Conservation (phyloP, 2,329 filamentous ascomycete species). For the Paraconiothyrium brasiliense region DNA sequence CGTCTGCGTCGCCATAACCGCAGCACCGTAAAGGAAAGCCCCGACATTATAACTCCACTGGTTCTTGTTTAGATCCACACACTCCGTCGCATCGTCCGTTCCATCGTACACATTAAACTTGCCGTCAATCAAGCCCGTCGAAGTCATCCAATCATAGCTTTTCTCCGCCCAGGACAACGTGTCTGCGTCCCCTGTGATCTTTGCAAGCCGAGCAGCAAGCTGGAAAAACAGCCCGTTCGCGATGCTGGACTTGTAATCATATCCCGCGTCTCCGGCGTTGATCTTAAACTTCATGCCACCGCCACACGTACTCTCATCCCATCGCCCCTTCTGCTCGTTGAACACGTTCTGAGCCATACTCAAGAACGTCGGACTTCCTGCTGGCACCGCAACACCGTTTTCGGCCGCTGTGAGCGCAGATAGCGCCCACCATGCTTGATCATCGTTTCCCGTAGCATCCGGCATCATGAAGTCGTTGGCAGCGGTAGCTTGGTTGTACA, state of each 20-base stretch:
- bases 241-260: slow-evolving; percentile 82
- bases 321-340: slow-evolving; percentile 72
- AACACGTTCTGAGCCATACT: slow-evolving; percentile 75
- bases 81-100: slow-evolving; percentile 54
- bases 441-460: slow-evolving; percentile 69
- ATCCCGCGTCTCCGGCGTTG: slow-evolving; percentile 73
- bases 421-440: slow-evolving; percentile 78
- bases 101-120: slow-evolving; percentile 64
- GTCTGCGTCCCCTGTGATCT: slow-evolving; percentile 66
- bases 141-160: slow-evolving; percentile 64
- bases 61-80: slow-evolving; percentile 47
- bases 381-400: slow-evolving; percentile 67
- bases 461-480: slow-evolving; percentile 52
- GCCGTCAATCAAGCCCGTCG: slow-evolving; percentile 59
- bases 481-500: slow-evolving; percentile 35
- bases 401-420: slow-evolving; percentile 73
- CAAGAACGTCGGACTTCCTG: slow-evolving; percentile 64
- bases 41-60: slow-evolving; percentile 62
- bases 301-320: slow-evolving; percentile 71
- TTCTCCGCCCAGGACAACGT: slow-evolving; percentile 68
- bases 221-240: slow-evolving; percentile 84
- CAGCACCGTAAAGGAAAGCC: slow-evolving; percentile 62
- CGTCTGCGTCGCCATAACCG: slow-evolving; percentile 35
- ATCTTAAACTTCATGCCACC: slow-evolving; percentile 81
- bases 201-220: slow-evolving; percentile 76